Percentiles rank a stretch among this genome's conserved stretches.
Conservation (phyloP, 352 stramenopile genomes). For the Peronospora tabacina region DNA sequence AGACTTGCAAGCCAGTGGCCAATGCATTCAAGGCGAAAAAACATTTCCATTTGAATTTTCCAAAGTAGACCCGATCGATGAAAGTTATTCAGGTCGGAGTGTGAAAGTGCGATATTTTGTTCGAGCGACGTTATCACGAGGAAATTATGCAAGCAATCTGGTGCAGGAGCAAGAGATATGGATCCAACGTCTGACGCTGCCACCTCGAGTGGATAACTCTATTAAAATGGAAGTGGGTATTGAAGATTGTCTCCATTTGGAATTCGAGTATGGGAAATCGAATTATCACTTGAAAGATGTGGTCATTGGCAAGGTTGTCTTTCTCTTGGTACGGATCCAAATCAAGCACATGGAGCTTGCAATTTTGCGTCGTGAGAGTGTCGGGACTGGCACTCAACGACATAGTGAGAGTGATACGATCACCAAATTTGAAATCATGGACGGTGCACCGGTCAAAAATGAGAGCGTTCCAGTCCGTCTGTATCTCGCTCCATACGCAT, state of each 20-base stretch:
- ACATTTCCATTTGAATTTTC: constrained; percentile 91
- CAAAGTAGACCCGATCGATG: constrained; percentile 91
- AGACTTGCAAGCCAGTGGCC: constrained; percentile 85
- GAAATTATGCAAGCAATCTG: constrained; percentile 87
- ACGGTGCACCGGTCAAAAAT: constrained; percentile 94
- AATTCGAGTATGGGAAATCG: constrained; percentile 97
- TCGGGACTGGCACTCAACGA: constrained; percentile 64
- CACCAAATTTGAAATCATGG: constrained; percentile 99
- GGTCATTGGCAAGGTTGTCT: constrained; percentile 97
- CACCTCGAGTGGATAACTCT: constrained; percentile 81
- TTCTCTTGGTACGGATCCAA: constrained; percentile 97
- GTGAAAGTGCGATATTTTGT: constrained; percentile 95
- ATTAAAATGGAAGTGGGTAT: constrained; percentile 99
- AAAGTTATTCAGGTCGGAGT: constrained; percentile 95
- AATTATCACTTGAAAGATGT: constrained; percentile 94
- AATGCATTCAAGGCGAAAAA: constrained; percentile 41
- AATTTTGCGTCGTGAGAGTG: constrained; percentile 93
- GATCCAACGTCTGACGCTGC: constrained; percentile 65
- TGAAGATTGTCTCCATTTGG: constrained; percentile 98
- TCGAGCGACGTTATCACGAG: constrained; percentile 84
- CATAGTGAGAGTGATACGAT: constrained; percentile 95
- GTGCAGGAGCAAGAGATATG: constrained; percentile 91
- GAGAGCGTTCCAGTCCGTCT: constrained; percentile 96
- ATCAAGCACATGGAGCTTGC: constrained; percentile 99
- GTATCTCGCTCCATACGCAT: constrained; percentile 86